Base-by-base conservation (phyloP, 306 rosid species). In the Vicia villosa region DNA sequence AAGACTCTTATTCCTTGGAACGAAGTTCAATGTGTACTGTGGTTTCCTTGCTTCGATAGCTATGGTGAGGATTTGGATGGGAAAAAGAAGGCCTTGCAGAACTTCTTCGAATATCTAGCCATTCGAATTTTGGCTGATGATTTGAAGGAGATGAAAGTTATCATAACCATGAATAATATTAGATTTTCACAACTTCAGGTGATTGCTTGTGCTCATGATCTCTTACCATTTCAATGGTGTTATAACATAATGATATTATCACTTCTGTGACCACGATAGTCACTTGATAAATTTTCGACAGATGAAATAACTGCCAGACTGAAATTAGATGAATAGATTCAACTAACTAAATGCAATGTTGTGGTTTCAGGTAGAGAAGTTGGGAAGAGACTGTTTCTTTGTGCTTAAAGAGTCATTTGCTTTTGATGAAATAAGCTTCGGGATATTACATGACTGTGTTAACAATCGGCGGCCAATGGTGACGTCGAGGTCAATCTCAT, bases 181-280 rank as follows among this genome's bases (percentile, higher is more conserved):
- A 87, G 88, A 72, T 92, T 92, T 84, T 83, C 97, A 16, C 91
- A 79, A 73, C 89, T 89, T 45, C 86, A 87, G 97, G 97, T 92
- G 76, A 83, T 40, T 43, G 38, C 51, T 41, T 43, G 22, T 46
- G 41, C 49, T 43, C 26, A 14, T 42, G 13, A 21, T 63, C 55
- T 43, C 70, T 69, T 46, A 2, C 61, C 17, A 21, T 61, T 3
- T 28, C n/a, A 61, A n/a, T 42, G 13, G 37, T 11, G 37, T 70
- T 24, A 49, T 26, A 70, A 20, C 38, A 11, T 32, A 24, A 45
- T 38, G 30, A 19, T 52, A 24, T 30, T 64, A 38, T 58, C 5
- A 57, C 28, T 11, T 24, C 62, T 36, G 34, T 10, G 69, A 68
- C 46, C 10, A 4, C 66, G 41, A 63, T 34, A 17, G 20, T 30